Base-by-base conservation (phyloP, 2,329 filamentous ascomycete species). In the Phaeosphaeriaceae sp. region DNA sequence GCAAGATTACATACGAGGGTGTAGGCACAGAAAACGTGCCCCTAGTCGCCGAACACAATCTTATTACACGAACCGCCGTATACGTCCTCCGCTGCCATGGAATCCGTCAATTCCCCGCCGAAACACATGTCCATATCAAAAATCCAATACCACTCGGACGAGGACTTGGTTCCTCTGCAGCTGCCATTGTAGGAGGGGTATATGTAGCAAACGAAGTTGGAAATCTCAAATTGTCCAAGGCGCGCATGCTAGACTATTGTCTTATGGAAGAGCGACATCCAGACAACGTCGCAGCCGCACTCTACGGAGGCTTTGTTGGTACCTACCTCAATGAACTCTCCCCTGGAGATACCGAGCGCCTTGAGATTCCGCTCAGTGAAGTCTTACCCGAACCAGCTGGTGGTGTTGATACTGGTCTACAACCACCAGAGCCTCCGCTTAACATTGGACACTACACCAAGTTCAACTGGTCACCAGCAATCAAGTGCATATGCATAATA, bases 361-460 rank as follows among this genome's bases (percentile, higher is more conserved):
- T 88, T 61, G 94, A 97, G 76, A 96, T 99, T 49, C 94, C 94
- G 4, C 83, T 97, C 26, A 92, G 89, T 60, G 94, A 99, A 76
- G 94, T 97, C 29, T 81, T 97, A 13, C 93, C 93, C 1, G 85
- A 90, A 38, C 92, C 92, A 0, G 92, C 92, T 7, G 94, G 94
- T 54, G 94, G 94, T 44, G 81, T 92, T 40, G 92, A 97, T 73
- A 97, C 93, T 1, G 93, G 94, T 33, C 81, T 89, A 64, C 86
- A 81, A 61, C 94, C 94, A 16, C 93, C 94, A 4, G 84, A 90
- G 70, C 94, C 94, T n/a, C 94, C 94, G 2, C 73, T 87, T 60
- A 90, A 92, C 66, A 97, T 99, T 64, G 94, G 93, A 40, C 92
- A 97, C 74, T 96, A 96, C 78, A 92, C 95, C 77, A 93, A 92